Evolutionary conservation across 345 rosid species (phyloP).

Genomic region (Dipteronia dyeriana): DNA sequence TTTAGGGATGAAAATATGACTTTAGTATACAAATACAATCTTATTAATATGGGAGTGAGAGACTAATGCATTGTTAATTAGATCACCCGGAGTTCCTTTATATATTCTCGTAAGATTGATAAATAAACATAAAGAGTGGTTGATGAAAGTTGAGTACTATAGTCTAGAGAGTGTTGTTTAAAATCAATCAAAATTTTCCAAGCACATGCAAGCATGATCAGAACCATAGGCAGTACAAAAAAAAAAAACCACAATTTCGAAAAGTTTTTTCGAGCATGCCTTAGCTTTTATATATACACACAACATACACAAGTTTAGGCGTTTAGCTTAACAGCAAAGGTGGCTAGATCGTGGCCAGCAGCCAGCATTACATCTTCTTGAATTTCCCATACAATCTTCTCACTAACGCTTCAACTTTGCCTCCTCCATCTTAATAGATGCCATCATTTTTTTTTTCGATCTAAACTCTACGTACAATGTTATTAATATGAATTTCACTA

Average conservation of each 20-base stretch:
- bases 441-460: background rate
- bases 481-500: background rate
- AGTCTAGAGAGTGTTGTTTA: background rate
- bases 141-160: too few relatives aligned
- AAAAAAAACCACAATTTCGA: background rate
- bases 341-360: background rate
- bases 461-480: background rate
- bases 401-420: constrained; percentile 16
- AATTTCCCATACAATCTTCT: constrained; percentile 21
- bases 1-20: too few relatives aligned
- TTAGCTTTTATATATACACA: background rate
- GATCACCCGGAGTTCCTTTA: too few relatives aligned
- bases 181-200: background rate
- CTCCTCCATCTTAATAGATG: background rate
- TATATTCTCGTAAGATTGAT: too few relatives aligned
- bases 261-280: background rate
- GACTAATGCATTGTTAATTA: too few relatives aligned
- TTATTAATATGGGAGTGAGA: too few relatives aligned
- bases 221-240: background rate
- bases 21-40: too few relatives aligned
- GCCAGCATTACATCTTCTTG: background rate
- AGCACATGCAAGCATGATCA: constrained; percentile 9
- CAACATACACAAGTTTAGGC: background rate
- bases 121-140: too few relatives aligned
- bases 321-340: background rate